phyloP scores from a whole-genome alignment of 1,284 basidiomycete genomes.

The Cutaneotrichosporon curvatum region DNA sequence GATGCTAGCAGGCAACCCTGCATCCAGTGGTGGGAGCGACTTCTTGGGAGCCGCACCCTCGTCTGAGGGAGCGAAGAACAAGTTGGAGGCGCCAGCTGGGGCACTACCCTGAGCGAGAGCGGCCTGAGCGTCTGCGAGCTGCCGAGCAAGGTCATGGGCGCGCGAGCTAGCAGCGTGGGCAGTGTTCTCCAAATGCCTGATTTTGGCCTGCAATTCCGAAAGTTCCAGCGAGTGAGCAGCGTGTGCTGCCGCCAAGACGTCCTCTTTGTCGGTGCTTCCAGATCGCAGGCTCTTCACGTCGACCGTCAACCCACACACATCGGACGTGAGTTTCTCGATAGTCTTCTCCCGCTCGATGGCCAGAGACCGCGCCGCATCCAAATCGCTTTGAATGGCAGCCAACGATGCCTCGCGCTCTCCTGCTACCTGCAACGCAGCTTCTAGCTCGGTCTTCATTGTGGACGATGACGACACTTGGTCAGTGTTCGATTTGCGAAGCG shows the following conservation, averaged over 20 bases:
- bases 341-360: slow-evolving; percentile 5
- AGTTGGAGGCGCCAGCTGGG: not conserved
- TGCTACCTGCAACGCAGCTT: not conserved
- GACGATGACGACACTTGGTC: slow-evolving; percentile 4
- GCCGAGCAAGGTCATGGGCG: slow-evolving; percentile 64
- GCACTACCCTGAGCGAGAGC: slow-evolving; percentile 2
- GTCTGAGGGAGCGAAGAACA: slow-evolving; percentile 4
- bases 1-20: slow-evolving; percentile 64
- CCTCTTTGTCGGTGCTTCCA: not conserved
- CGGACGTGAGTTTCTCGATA: slow-evolving; percentile 3
- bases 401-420: not conserved
- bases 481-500: not conserved
- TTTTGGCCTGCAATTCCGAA: slow-evolving; percentile 65
- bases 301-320: not conserved
- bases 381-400: slow-evolving; percentile 3
- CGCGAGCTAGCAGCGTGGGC: slow-evolving; percentile 65
- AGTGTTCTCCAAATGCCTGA: slow-evolving; percentile 63
- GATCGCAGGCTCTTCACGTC: slow-evolving; percentile 1
- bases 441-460: slow-evolving; percentile 2
- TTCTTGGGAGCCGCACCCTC: not conserved
- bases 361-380: slow-evolving; percentile 4
- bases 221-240: slow-evolving; percentile 71
- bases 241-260: slow-evolving; percentile 28
- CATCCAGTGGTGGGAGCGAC: slow-evolving; percentile 47
- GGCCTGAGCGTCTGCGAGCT: slow-evolving; percentile 41